These are phyloP conservation scores for Amanita phalloides DNA, from an alignment of 768 basidiomycete species.

Conservation along the genomic window DNA sequence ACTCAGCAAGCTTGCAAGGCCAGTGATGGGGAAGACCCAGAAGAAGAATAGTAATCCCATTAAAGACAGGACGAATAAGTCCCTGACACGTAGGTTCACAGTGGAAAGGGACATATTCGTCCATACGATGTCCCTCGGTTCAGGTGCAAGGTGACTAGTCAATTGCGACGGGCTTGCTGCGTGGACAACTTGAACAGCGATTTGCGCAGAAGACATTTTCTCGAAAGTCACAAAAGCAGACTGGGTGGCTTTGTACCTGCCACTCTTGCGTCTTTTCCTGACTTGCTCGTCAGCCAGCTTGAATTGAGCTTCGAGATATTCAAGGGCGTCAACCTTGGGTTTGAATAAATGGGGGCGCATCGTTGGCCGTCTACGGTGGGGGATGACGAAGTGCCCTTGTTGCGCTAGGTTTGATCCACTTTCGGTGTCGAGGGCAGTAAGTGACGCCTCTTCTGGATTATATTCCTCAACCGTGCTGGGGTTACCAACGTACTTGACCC, in stretches of 20 bases:
- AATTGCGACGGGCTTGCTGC: conserved; percentile 55
- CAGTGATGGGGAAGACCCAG: conserved; percentile 88
- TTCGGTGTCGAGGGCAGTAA: conserved; percentile 37
- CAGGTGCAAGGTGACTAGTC: conserved; percentile 72
- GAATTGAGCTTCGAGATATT: conserved; percentile 77
- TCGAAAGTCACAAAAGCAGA: conserved; percentile 95
- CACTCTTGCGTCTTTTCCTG: conserved; percentile 54
- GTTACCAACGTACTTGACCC: conserved; percentile 91
- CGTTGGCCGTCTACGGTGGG: conserved; percentile 67
- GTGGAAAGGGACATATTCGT: conserved; percentile 69
- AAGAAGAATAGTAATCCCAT: conserved; percentile 75
- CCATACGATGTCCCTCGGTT: conserved; percentile 96
- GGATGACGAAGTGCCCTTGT: conserved; percentile 49
- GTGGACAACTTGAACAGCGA: conserved; percentile 78
- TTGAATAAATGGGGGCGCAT: conserved; percentile 67
- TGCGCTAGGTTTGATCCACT: conserved; percentile 31
- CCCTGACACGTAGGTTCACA: conserved; percentile 48
- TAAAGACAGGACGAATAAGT: conserved; percentile 56
- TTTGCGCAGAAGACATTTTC: conserved; percentile 93
- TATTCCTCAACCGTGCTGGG: conserved; percentile 80
- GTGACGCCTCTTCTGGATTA: conserved; percentile 53
- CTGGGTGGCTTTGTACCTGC: conserved; percentile 73
- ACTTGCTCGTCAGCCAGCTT: conserved; percentile 77
- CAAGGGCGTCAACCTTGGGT: conserved; percentile 77
- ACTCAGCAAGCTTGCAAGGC: conserved; percentile 77